These are phyloP conservation scores for Fusarium virguliforme DNA, from an alignment of 2,329 filamentous ascomycete genomes.

Conservation along the genomic window DNA sequence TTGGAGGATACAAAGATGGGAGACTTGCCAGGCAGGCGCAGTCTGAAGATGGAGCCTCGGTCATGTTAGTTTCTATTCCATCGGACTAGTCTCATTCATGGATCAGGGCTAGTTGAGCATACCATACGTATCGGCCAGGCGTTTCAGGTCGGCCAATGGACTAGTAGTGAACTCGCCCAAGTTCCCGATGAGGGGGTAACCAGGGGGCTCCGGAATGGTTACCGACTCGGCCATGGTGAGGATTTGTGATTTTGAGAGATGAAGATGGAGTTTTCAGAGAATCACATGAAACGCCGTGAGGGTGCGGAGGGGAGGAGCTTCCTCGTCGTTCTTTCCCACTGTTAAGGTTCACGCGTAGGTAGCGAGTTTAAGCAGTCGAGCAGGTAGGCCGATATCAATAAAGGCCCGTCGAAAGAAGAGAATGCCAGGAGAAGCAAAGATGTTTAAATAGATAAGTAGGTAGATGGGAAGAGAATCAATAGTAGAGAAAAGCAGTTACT, in stretches of 20 bases:
- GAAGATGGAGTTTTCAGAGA: not conserved
- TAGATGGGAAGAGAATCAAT: not conserved
- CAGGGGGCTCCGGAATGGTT: slow-evolving; percentile 75
- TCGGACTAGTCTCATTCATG: not conserved
- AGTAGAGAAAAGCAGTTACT: not conserved
- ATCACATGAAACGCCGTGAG: slow-evolving; percentile 7
- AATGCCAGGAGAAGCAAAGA: not conserved
- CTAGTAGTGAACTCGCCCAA: slow-evolving; percentile 73
- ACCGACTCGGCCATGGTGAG: slow-evolving; percentile 55
- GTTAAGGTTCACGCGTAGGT: not conserved
- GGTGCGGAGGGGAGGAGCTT: slow-evolving; percentile 5
- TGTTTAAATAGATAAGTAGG: not conserved
- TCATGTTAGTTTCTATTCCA: not conserved
- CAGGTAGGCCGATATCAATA: not conserved
- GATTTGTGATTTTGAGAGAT: not conserved
- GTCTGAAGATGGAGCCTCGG: slow-evolving; percentile 45
- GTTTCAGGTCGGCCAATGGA: slow-evolving; percentile 69
- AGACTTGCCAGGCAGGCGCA: slow-evolving; percentile 35
- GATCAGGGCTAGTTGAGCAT: slow-evolving; percentile 5
- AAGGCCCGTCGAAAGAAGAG: not conserved
- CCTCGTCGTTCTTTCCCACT: not conserved
- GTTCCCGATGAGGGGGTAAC: slow-evolving; percentile 78
- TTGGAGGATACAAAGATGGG: slow-evolving; percentile 67
- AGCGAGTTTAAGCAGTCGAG: not conserved
- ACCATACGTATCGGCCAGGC: slow-evolving; percentile 78